Evolutionary conservation across 2,329 filamentous ascomycete species (phyloP).

Genomic region (Cladophialophora yegresii): DNA sequence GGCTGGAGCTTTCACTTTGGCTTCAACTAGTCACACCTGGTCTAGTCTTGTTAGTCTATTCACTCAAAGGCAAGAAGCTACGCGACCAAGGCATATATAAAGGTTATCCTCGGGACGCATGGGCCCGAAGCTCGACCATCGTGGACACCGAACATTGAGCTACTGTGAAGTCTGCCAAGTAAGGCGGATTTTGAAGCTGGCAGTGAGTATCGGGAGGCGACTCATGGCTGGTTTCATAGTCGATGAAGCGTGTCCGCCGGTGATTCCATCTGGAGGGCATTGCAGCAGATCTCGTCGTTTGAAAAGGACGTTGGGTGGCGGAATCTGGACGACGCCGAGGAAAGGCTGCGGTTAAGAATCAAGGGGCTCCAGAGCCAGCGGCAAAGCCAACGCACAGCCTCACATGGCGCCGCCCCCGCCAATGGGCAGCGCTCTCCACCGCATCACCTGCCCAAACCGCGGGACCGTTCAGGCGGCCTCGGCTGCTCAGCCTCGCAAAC

Average conservation of each 20-base stretch:
- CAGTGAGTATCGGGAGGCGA: not conserved
- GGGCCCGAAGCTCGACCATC: not conserved
- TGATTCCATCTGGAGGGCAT: not conserved
- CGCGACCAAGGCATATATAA: not conserved
- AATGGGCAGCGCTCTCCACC: not conserved
- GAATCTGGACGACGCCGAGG: not conserved
- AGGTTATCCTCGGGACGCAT: not conserved
- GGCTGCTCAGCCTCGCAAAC: slow-evolving; percentile 1
- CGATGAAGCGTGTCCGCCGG: not conserved
- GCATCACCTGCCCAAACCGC: not conserved
- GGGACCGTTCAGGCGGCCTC: not conserved
- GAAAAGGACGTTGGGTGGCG: not conserved
- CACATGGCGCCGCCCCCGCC: not conserved
- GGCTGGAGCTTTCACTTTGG: not conserved
- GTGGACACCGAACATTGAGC: not conserved
- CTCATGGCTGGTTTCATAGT: not conserved
- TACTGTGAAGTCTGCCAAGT: not conserved
- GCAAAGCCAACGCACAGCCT: not conserved
- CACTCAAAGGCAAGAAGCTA: not conserved
- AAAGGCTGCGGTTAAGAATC: not conserved
- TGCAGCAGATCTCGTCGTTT: not conserved
- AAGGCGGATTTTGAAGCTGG: not conserved
- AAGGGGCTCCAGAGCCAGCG: not conserved
- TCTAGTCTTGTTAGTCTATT: not conserved
- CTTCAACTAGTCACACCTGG: not conserved